Evolutionary conservation across 768 basidiomycete genomes (phyloP), one percentile per base, ranked within the genome.

Genomic region (Mycena metata): DNA sequence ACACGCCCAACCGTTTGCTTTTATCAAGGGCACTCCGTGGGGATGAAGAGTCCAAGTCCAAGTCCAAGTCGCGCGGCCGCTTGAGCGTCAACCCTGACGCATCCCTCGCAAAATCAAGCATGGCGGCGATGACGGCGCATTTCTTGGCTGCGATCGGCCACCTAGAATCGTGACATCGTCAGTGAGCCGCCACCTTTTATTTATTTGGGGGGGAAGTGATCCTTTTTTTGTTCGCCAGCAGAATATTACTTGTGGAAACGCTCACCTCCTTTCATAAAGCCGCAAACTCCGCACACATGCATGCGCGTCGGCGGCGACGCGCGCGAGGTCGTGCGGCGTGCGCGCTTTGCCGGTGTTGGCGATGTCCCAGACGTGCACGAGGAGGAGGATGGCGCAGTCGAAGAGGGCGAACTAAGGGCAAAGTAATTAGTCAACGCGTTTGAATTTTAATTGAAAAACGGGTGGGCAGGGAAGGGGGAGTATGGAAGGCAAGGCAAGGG

Each of bases 331-430:
- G 41, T 64, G 55, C 13, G 55, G 26, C 13, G 56, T 50, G 39
- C 26, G 61, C 24, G 35, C 17, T 16, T 70, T 33, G 35, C 61
- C 70, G 60, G 74, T 76, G 57, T n/a, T n/a, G n/a, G 75, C 79
- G 59, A 74, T 79, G 43, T 73, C 79, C 84, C 78, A 84, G 13
- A 85, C 78, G 35, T 81, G 80, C 60, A 86, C 76, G 50, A 86
- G 76, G 11, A 85, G 77, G 8, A 85, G 78, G 36, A 84, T 76
- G 0, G 77, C 80, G 9, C 80, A 76, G 5, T 79, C 79, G 72
- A 82, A 81, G 5, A 80, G 73, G n/a, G 73, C 64, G 26, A 67
- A 60, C 72, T 70, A 69, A 58, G 12, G 6, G 7, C 36, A 36
- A n/a, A n/a, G n/a, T n/a, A n/a, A n/a, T n/a, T n/a, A n/a, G n/a